Percentiles rank a stretch among this genome's conserved stretches.
These are phyloP conservation scores for Gynochthodes officinalis DNA, from an alignment of 257 asterid genomes.

Conservation along the genomic window DNA sequence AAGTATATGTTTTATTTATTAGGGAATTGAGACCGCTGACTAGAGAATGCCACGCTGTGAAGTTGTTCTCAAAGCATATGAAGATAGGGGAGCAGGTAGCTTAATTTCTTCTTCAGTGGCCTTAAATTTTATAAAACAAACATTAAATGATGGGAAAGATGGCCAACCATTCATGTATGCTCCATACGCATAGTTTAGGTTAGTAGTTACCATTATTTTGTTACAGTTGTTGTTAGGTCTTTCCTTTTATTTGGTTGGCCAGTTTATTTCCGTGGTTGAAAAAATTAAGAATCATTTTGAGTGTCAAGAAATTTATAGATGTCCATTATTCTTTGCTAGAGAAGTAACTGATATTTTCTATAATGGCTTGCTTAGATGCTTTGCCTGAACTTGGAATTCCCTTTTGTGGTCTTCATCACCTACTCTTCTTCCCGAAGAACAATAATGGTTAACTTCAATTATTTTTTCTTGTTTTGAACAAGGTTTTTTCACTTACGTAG, in stretches of 20 bases:
- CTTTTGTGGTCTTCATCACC: too few species aligned
- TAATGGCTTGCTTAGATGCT: background rate
- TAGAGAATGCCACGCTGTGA: slow-evolving; percentile 84
- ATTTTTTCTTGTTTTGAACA: background rate
- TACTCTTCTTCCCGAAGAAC: too few species aligned
- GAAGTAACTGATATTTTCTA: background rate
- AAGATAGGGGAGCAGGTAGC: slow-evolving; percentile 95
- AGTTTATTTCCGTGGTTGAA: background rate
- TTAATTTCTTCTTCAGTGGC: background rate
- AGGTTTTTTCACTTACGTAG: background rate
- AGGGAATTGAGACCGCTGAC: slow-evolving; percentile 87
- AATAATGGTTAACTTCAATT: too few species aligned
- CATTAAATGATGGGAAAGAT: background rate
- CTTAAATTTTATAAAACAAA: background rate
- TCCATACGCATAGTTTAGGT: background rate
- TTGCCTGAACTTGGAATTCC: background rate
- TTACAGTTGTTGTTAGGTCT: background rate
- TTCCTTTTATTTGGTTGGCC: background rate
- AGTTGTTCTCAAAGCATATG: slow-evolving; percentile 95
- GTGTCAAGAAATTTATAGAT: background rate
- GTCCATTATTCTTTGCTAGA: background rate
- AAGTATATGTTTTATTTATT: background rate
- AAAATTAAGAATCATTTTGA: background rate
- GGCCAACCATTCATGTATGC: background rate
- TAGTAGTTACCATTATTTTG: background rate